phyloP scores from a whole-genome alignment of 1,284 basidiomycete genomes.

The Mycena citricolor region DNA sequence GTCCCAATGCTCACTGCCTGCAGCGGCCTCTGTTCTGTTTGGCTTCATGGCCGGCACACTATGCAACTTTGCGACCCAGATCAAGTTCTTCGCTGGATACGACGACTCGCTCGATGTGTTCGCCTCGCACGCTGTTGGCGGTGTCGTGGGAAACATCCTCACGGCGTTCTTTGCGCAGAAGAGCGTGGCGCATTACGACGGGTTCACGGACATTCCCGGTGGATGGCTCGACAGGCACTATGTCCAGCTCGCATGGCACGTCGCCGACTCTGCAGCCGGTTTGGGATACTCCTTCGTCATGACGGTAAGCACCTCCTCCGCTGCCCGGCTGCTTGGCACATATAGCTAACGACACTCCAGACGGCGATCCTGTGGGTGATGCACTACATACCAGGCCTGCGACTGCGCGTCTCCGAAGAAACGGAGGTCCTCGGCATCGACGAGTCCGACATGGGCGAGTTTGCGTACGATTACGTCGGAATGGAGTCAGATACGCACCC shows the following conservation, averaged over 20 bases:
- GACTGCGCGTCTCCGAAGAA: constrained; percentile 79
- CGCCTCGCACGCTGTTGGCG: constrained; percentile 87
- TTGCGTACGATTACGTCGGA: constrained; percentile 87
- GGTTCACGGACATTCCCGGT: constrained; percentile 68
- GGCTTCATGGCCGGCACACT: constrained; percentile 82
- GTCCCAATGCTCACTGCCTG: too few species aligned
- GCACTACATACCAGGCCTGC: constrained; percentile 88
- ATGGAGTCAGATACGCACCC: constrained; percentile 16
- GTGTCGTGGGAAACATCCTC: constrained; percentile 83
- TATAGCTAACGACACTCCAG: constrained; percentile 32
- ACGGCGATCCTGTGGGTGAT: constrained; percentile 89
- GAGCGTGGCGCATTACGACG: constrained; percentile 85
- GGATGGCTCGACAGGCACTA: constrained; percentile 92
- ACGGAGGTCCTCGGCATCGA: constrained; percentile 93
- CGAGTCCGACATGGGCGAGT: constrained; percentile 93
- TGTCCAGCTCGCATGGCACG: constrained; percentile 84
- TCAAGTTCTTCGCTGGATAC: constrained; percentile 79
- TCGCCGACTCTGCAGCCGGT: constrained; percentile 78
- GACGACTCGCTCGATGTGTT: constrained; percentile 90
- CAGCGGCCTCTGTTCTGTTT: constrained; percentile 82
- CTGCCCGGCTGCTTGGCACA: too few species aligned
- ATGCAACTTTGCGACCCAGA: constrained; percentile 93
- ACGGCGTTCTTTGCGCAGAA: constrained; percentile 89
- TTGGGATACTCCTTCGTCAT: constrained; percentile 80
- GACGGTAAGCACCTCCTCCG: constrained; percentile 52